Percentiles rank a stretch among this genome's conserved stretches.
Evolutionary conservation across 768 basidiomycete genomes (phyloP).

Genomic region (Hygrophoropsis aurantiaca): DNA sequence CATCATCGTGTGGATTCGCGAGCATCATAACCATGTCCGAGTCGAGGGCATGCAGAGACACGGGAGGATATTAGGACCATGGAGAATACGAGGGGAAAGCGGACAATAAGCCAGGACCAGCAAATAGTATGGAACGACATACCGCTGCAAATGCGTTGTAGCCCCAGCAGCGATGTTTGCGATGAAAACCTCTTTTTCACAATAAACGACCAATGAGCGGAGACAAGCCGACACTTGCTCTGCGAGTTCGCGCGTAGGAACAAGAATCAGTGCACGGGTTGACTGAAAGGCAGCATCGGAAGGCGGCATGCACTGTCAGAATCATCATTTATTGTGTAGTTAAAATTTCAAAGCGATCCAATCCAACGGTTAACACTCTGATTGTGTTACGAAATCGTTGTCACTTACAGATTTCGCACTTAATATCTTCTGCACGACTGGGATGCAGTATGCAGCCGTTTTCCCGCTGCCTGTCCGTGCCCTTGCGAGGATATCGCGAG

Average conservation of each 20-base stretch:
- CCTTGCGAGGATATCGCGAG: slow-evolving; percentile 86
- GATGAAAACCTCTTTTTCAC: slow-evolving; percentile 68
- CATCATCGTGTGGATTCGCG: no score
- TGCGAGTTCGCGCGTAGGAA: slow-evolving; percentile 90
- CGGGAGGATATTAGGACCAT: no score
- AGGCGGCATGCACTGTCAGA: slow-evolving; percentile 36
- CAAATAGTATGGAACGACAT: no score
- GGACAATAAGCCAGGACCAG: no score
- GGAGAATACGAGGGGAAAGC: not conserved
- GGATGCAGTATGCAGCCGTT: slow-evolving; percentile 94
- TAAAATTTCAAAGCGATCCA: slow-evolving; percentile 3
- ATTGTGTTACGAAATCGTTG: slow-evolving; percentile 13
- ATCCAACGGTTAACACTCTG: not conserved
- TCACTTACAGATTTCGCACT: slow-evolving; percentile 74
- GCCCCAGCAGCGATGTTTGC: slow-evolving; percentile 79
- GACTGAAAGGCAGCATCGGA: slow-evolving; percentile 45
- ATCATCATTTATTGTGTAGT: not conserved
- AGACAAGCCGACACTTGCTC: slow-evolving; percentile 84
- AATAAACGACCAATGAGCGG: slow-evolving; percentile 68
- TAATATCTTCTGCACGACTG: slow-evolving; percentile 85
- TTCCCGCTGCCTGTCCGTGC: slow-evolving; percentile 97
- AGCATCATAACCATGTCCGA: no score
- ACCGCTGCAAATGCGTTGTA: slow-evolving; percentile 72
- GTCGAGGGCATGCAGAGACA: no score
- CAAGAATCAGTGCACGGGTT: slow-evolving; percentile 77